Evolutionary conservation across 2,329 filamentous ascomycete genomes (phyloP).

Genomic region (Fusarium vanettenii): DNA sequence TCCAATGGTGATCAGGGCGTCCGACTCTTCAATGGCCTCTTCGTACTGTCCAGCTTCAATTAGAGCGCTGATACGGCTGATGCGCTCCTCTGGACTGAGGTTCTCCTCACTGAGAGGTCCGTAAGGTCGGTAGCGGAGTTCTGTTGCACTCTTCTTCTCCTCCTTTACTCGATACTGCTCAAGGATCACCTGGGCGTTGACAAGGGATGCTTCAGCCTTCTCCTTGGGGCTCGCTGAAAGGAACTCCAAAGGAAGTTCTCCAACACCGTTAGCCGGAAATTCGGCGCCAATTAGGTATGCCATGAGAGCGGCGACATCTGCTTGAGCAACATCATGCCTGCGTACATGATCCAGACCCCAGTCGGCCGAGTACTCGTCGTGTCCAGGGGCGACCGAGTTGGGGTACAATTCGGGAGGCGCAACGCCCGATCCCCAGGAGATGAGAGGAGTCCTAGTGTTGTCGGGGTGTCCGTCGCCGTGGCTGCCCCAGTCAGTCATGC

Average conservation of each 20-base stretch:
- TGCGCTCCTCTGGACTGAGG: conserved; percentile 72
- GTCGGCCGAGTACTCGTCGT: conserved; percentile 91
- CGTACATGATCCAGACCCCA: conserved; percentile 86
- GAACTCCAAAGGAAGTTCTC: conserved; percentile 88
- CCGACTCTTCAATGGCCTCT: conserved; percentile 82
- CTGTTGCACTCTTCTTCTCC: conserved; percentile 78
- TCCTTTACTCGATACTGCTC: conserved; percentile 99
- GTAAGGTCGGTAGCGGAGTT: conserved; percentile 84
- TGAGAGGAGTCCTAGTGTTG: conserved; percentile 93
- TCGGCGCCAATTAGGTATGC: conserved; percentile 88
- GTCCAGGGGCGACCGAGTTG: conserved; percentile 75
- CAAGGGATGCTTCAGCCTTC: conserved; percentile 86
- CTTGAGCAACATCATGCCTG: conserved; percentile 92
- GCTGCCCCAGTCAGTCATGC: conserved; percentile 99
- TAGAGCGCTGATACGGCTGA: conserved; percentile 74
- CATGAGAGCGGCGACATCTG: conserved; percentile 96
- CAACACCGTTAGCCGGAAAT: conserved; percentile 96
- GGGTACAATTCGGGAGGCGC: conserved; percentile 74
- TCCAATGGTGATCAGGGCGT: conserved; percentile 79
- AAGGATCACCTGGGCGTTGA: conserved; percentile 87
- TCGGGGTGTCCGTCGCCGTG: conserved; percentile 98
- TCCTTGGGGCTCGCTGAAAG: conserved; percentile 77
- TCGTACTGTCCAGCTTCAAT: conserved; percentile 76
- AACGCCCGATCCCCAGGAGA: conserved; percentile 93
- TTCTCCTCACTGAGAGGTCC: conserved; percentile 72